These are phyloP conservation scores for Coemansia sp. DNA, from an alignment of 192 early-diverging fungal genomes.

Conservation along the genomic window DNA sequence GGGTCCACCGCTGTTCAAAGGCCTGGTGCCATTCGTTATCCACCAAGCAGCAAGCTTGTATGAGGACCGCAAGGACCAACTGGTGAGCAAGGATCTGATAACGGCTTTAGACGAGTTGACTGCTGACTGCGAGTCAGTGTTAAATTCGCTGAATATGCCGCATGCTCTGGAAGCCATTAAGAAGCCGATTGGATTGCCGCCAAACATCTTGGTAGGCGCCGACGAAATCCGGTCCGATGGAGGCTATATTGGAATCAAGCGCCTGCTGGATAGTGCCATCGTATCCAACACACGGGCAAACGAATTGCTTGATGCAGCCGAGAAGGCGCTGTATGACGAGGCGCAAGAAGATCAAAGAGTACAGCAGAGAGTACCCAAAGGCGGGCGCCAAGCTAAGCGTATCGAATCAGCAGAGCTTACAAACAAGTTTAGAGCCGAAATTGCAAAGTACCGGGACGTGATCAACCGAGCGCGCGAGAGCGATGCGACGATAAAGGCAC, in stretches of 20 bases:
- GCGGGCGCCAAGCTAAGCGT: slow-evolving; percentile 14
- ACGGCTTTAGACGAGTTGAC: slow-evolving; percentile 67
- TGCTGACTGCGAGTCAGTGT: slow-evolving; percentile 64
- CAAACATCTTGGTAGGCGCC: slow-evolving; percentile 65
- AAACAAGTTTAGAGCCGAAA: slow-evolving; percentile 28
- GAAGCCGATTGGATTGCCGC: slow-evolving; percentile 75
- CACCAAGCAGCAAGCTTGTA: slow-evolving; percentile 89
- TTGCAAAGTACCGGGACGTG: slow-evolving; percentile 59
- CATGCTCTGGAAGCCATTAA: slow-evolving; percentile 69
- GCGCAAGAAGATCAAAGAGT: slow-evolving; percentile 37
- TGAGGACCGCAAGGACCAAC: slow-evolving; percentile 75
- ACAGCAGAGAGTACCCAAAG: slow-evolving; percentile 4
- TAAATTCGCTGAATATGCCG: slow-evolving; percentile 70
- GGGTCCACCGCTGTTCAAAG: slow-evolving; percentile 73
- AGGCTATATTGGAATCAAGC: slow-evolving; percentile 63
- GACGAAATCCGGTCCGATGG: slow-evolving; percentile 75
- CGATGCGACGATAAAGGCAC: slow-evolving; percentile 63
- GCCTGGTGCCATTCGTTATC: slow-evolving; percentile 86
- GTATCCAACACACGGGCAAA: slow-evolving; percentile 51
- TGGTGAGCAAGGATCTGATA: slow-evolving; percentile 69
- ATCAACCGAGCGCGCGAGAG: slow-evolving; percentile 70
- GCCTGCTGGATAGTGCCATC: slow-evolving; percentile 62
- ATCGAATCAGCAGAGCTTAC: slow-evolving; percentile 35
- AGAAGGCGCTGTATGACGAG: slow-evolving; percentile 38
- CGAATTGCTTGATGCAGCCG: slow-evolving; percentile 62